Percentiles rank a stretch among this genome's conserved stretches.
phyloP scores from a whole-genome alignment of 129 eudicot species.

The Silybum marianum region DNA sequence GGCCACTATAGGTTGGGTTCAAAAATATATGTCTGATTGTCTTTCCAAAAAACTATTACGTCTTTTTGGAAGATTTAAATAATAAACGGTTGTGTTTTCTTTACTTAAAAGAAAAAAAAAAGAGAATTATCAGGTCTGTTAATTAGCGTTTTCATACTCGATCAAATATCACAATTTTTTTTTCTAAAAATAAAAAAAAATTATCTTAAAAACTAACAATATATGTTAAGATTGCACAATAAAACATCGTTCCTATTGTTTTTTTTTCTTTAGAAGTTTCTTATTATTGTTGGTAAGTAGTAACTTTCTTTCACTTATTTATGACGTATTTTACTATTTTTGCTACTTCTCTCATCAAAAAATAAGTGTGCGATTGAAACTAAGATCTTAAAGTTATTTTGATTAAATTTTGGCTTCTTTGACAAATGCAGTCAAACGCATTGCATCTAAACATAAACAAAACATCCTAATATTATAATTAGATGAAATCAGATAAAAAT shows the following conservation, averaged over 20 bases:
- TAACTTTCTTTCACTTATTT: no score
- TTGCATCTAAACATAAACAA: no score
- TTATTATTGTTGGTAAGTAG: no score
- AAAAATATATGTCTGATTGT: conserved; percentile 2
- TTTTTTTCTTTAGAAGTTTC: background rate
- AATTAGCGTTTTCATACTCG: background rate
- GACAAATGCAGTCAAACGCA: no score
- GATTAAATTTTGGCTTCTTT: no score
- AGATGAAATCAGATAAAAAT: no score
- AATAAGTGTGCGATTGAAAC: no score
- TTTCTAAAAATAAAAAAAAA: background rate
- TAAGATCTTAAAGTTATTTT: background rate
- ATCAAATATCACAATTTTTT: background rate
- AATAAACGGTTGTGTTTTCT: background rate
- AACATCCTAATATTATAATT: no score
- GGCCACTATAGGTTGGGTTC: background rate
- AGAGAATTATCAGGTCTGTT: background rate
- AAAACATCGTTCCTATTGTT: background rate
- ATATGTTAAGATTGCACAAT: background rate
- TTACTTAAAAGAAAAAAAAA: background rate
- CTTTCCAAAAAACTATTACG: background rate
- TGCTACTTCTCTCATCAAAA: no score
- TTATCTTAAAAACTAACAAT: background rate
- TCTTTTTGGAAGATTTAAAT: background rate
- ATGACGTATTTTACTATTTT: no score